Percentiles rank a stretch among this genome's conserved stretches.
phyloP scores from a whole-genome alignment of 106 monocot species.

The Apostasia shenzhenica region DNA sequence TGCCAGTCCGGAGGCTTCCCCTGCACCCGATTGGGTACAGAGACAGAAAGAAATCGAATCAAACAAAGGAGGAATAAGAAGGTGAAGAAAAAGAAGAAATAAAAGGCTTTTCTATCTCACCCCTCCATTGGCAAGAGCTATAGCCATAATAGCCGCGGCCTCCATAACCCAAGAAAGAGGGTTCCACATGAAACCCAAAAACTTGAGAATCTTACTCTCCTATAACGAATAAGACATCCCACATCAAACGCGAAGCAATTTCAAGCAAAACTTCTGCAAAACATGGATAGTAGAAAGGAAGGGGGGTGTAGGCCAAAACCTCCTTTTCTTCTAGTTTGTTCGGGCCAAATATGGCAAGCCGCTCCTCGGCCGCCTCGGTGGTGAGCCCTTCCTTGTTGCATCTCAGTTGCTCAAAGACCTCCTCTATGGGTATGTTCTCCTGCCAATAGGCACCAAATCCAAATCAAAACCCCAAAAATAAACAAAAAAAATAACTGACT shows the following conservation, averaged over 20 bases:
- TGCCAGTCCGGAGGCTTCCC: conserved; percentile 97
- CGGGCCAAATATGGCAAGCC: conserved; percentile 81
- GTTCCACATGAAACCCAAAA: conserved; percentile 99
- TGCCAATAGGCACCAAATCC: conserved; percentile 12
- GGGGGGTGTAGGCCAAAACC: conserved; percentile 20
- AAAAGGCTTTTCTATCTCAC: conserved; percentile 20
- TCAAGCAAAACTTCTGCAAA: background rate
- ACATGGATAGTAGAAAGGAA: background rate
- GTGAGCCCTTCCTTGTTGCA: conserved; percentile 81
- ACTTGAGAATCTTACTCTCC: conserved; percentile 92
- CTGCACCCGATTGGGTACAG: conserved; percentile 18
- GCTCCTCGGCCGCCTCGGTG: conserved; percentile 48
- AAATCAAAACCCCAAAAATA: conserved; percentile 1
- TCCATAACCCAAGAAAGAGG: conserved; percentile 99
- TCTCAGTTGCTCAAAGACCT: conserved; percentile 89
- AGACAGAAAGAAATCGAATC: background rate
- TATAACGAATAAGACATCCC: conserved; percentile 7
- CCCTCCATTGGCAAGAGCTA: conserved; percentile 97
- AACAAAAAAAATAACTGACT: conserved; percentile 1
- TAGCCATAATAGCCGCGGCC: conserved; percentile 96
- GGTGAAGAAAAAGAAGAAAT: background rate
- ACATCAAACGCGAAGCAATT: background rate
- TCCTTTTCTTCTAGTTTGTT: conserved; percentile 99
- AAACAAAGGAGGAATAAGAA: background rate
- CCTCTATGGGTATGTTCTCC: conserved; percentile 89